Conservation (phyloP, 192 early-diverging fungal species). For the Coemansia sp. region DNA sequence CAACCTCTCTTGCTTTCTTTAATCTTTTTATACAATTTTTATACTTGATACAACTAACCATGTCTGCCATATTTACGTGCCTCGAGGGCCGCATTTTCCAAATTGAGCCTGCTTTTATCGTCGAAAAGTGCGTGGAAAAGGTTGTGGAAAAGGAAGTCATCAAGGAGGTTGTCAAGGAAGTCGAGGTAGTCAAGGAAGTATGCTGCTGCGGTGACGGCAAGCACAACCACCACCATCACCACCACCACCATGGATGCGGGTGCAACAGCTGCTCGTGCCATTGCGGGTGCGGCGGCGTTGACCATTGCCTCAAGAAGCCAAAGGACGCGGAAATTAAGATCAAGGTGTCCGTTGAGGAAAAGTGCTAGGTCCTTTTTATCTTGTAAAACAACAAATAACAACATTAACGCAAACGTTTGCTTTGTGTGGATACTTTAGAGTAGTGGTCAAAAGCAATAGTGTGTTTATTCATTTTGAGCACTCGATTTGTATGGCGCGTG, state of each 20-base stretch:
- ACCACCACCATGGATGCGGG: slow-evolving; percentile 13
- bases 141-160: slow-evolving; percentile 42
- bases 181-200: slow-evolving; percentile 35
- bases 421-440: no score
- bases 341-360: slow-evolving; percentile 38
- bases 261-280: slow-evolving; percentile 6
- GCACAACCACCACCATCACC: slow-evolving; percentile 15
- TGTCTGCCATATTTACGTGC: slow-evolving; percentile 41
- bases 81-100: slow-evolving; percentile 44
- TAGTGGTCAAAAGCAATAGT: no score
- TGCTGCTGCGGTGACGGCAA: slow-evolving; percentile 38
- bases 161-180: slow-evolving; percentile 26
- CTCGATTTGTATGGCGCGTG: no score
- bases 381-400: no score
- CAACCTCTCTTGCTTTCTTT: background rate
- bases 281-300: slow-evolving; percentile 11
- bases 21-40: background rate
- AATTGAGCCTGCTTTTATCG: slow-evolving; percentile 42
- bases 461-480: no score
- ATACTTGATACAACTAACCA: slow-evolving; percentile 6
- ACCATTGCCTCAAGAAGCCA: slow-evolving; percentile 15
- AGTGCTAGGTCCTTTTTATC: slow-evolving; percentile 4
- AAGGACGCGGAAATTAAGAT: slow-evolving; percentile 42
- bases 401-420: background rate
- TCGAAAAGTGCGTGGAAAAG: slow-evolving; percentile 49